These are phyloP conservation scores for Citrullus amarus DNA, from an alignment of 306 rosid species.

Conservation along the genomic window DNA sequence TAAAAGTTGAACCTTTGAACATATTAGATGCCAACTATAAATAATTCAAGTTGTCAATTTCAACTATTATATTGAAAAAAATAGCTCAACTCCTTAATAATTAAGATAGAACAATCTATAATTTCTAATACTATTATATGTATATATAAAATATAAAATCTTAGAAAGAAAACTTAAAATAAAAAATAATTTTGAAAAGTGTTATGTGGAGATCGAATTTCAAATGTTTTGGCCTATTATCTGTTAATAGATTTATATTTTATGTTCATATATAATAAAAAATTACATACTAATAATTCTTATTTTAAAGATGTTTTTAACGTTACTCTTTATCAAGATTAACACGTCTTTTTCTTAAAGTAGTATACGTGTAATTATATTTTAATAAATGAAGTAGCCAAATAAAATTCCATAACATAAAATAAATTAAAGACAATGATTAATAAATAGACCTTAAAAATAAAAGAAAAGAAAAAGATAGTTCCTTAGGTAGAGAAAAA, in stretches of 20 bases:
- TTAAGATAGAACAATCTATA: background rate
- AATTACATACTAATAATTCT: no score
- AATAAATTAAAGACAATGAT: background rate
- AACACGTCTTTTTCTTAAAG: background rate
- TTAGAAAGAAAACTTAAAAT: no score
- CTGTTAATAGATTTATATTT: no score
- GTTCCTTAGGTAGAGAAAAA: background rate
- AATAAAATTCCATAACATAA: background rate
- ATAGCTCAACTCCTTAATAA: slow-evolving; percentile 1
- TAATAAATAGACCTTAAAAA: background rate
- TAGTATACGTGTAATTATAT: background rate
- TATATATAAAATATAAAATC: no score
- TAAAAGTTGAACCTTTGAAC: slow-evolving; percentile 2
- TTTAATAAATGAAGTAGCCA: background rate
- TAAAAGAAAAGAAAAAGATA: background rate
- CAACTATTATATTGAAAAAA: slow-evolving; percentile 5
- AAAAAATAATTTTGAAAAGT: no score
- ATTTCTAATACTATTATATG: background rate
- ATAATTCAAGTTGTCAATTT: slow-evolving; percentile 6
- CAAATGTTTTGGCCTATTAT: no score
- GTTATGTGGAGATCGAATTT: no score
- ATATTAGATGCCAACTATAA: slow-evolving; percentile 1
- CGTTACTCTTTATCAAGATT: no score
- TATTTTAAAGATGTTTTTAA: no score
- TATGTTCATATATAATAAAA: no score